These are phyloP conservation scores for Rhizoclosmatium globosum DNA, from an alignment of 192 early-diverging fungal genomes.

Conservation along the genomic window DNA sequence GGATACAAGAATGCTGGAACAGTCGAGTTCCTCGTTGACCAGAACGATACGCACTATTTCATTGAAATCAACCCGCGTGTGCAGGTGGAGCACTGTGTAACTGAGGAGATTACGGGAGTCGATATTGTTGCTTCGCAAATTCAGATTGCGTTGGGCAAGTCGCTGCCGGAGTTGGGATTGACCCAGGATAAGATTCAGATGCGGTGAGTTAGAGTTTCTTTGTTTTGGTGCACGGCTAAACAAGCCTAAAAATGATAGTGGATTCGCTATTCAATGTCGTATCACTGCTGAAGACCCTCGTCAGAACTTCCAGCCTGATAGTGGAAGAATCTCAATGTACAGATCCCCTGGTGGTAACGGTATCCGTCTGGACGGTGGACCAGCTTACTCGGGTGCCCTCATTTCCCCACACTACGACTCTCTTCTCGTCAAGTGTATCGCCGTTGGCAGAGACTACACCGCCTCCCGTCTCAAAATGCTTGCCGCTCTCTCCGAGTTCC, in stretches of 20 bases:
- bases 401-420: conserved; percentile 97
- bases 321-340: conserved; percentile 94
- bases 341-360: conserved; percentile 83
- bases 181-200: conserved; percentile 81
- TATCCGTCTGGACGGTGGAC: conserved; percentile 66
- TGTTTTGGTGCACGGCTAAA: no score
- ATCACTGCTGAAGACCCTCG: conserved; percentile 95
- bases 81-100: conserved; percentile 98
- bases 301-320: conserved; percentile 95
- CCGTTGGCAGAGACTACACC: conserved; percentile 82
- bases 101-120: conserved; percentile 96
- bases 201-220: conserved; percentile 40
- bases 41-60: conserved; percentile 90
- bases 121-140: conserved; percentile 95
- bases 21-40: conserved; percentile 95
- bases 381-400: conserved; percentile 88
- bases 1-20: conserved; percentile 97
- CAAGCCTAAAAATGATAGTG: conserved; percentile 24
- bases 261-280: conserved; percentile 93
- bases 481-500: conserved; percentile 90
- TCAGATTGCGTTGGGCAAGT: conserved; percentile 90
- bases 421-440: conserved; percentile 86
- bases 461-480: conserved; percentile 90
- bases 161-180: conserved; percentile 79
- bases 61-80: conserved; percentile 99